phyloP scores from a whole-genome alignment of 2,329 filamentous ascomycete species.

The Spiromastix sp. region DNA sequence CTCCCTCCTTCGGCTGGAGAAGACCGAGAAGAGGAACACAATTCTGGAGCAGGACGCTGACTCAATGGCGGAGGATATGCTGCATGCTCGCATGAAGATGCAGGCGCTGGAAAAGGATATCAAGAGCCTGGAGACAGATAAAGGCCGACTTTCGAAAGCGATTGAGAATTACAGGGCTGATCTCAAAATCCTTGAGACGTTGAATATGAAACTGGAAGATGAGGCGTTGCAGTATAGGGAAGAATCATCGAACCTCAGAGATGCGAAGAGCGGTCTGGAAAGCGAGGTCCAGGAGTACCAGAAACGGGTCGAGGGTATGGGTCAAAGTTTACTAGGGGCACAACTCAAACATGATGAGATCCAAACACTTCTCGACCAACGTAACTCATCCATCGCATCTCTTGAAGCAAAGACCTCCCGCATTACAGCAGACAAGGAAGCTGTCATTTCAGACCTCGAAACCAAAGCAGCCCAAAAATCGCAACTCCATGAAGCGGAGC shows the following conservation, averaged over 20 bases:
- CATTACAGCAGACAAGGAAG: constrained; percentile 23
- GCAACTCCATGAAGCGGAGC: constrained; percentile 23
- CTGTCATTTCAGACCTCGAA: constrained; percentile 15
- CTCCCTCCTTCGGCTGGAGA: constrained; percentile 28
- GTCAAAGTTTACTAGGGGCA: constrained; percentile 24
- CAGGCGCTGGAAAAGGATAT: constrained; percentile 32
- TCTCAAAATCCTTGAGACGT: constrained; percentile 30
- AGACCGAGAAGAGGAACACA: constrained; percentile 25
- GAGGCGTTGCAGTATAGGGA: too few species aligned
- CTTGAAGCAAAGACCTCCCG: constrained; percentile 25
- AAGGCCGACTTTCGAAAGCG: constrained; percentile 31
- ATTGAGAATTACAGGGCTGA: constrained; percentile 35
- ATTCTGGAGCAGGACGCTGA: constrained; percentile 30
- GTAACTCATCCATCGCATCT: constrained; percentile 25
- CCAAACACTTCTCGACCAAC: constrained; percentile 25
- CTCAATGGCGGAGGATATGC: constrained; percentile 35
- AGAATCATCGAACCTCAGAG: constrained; percentile 20
- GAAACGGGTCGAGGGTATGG: constrained; percentile 24
- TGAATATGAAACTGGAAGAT: constrained; percentile 32
- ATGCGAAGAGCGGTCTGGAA: constrained; percentile 23
- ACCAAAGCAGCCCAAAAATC: constrained; percentile 16
- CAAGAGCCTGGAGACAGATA: constrained; percentile 30
- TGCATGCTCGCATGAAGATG: constrained; percentile 33
- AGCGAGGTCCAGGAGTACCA: constrained; percentile 22
- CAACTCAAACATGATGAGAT: constrained; percentile 22